Conservation (phyloP, 108 stramenopile genomes). For the Asterionellopsis glacialis region DNA sequence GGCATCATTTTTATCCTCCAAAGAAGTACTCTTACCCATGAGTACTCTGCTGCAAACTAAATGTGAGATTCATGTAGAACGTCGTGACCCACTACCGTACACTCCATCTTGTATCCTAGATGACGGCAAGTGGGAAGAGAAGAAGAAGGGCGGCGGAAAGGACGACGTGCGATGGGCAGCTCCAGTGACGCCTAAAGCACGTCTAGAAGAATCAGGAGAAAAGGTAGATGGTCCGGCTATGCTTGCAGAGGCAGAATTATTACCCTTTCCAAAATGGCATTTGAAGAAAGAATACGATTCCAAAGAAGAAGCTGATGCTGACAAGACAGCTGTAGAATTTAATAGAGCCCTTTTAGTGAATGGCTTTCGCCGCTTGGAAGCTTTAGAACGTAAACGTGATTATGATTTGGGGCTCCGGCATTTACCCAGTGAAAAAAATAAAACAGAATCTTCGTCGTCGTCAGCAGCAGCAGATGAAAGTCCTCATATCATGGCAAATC, state of each 20-base stretch:
- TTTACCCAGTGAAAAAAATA: background rate
- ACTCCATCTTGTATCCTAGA: conserved; percentile 66
- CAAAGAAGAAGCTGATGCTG: conserved; percentile 28
- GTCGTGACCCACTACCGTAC: conserved; percentile 74
- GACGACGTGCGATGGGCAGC: conserved; percentile 64
- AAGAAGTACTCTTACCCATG: conserved; percentile 64
- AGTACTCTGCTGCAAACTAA: conserved; percentile 72
- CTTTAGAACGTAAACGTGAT: conserved; percentile 75
- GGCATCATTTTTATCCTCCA: conserved; percentile 41
- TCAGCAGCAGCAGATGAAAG: background rate
- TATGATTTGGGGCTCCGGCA: conserved; percentile 38
- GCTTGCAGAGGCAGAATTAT: conserved; percentile 27
- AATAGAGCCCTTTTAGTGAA: conserved; percentile 78
- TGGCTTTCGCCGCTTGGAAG: conserved; percentile 86
- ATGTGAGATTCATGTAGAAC: conserved; percentile 82
- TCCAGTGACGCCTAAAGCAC: conserved; percentile 38
- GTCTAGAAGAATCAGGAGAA: conserved; percentile 35
- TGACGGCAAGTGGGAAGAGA: conserved; percentile 13
- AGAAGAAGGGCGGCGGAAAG: background rate
- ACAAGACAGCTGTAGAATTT: conserved; percentile 64
- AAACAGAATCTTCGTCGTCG: conserved; percentile 1
- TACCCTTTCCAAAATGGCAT: conserved; percentile 74
- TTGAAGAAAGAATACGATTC: conserved; percentile 56
- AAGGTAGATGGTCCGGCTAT: conserved; percentile 26
- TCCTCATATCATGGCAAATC: conserved; percentile 31